phyloP scores from a whole-genome alignment of 176 grass and related monocot genomes.

The Carex myosuroides region DNA sequence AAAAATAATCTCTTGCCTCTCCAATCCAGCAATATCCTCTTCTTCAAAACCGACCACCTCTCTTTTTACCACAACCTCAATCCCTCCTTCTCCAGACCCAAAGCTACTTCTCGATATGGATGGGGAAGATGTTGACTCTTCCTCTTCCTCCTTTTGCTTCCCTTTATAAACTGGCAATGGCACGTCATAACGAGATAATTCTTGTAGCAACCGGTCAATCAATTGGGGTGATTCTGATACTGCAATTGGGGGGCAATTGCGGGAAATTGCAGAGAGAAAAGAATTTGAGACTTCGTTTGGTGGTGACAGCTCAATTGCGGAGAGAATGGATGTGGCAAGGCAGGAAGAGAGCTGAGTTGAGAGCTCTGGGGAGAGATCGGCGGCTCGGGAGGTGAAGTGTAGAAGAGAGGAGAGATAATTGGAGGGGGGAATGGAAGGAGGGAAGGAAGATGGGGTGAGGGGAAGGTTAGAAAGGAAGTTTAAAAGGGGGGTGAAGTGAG shows the following conservation, averaged over 20 bases:
- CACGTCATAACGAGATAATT: conserved; percentile 47
- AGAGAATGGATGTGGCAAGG: conserved; percentile 37
- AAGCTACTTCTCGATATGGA: conserved; percentile 17
- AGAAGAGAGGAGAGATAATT: conserved; percentile 58
- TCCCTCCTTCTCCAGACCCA: conserved; percentile 35
- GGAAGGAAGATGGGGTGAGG: conserved; percentile 63
- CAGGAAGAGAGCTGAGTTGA: conserved; percentile 36
- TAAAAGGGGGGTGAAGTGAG: conserved; percentile 31
- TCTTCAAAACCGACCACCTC: conserved; percentile 64
- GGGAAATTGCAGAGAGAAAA: conserved; percentile 56
- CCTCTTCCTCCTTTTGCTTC: conserved; percentile 61
- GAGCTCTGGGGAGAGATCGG: conserved; percentile 33
- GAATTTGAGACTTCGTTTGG: conserved; percentile 47
- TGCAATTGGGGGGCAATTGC: conserved; percentile 45
- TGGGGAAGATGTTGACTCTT: not conserved
- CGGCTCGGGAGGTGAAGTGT: conserved; percentile 37
- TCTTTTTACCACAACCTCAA: conserved; percentile 29
- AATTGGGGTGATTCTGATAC: conserved; percentile 41
- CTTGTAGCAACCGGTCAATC: conserved; percentile 55
- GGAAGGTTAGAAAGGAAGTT: conserved; percentile 55
- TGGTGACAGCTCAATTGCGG: conserved; percentile 43
- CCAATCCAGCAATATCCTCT: conserved; percentile 58
- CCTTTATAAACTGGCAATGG: conserved; percentile 45
- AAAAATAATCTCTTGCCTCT: conserved; percentile 82
- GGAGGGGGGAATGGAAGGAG: conserved; percentile 43